Conservation (phyloP, 306 rosid species). For the Dryas alaskensis region DNA sequence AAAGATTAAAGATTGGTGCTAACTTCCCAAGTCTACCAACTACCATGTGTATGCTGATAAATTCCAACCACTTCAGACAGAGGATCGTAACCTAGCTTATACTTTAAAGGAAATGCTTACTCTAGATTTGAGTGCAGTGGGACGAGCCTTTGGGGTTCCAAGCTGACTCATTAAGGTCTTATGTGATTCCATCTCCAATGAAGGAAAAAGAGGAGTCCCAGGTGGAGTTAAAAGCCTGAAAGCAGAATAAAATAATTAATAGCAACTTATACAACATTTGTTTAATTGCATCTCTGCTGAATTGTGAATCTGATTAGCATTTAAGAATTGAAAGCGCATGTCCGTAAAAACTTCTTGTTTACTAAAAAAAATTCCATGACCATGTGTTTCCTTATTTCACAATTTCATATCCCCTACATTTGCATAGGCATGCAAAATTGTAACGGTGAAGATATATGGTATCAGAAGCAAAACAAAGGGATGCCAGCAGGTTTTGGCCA, state of each 20-base stretch:
- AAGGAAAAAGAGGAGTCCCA: constrained; percentile 96
- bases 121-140: constrained; percentile 73
- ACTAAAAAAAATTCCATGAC: background rate
- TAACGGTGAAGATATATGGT: background rate
- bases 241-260: constrained; percentile 6
- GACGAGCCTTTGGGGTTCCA: constrained; percentile 68
- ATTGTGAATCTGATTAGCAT: background rate
- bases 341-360: background rate
- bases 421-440: background rate
- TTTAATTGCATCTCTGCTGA: background rate
- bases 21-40: constrained; percentile 7
- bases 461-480: background rate
- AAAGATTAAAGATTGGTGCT: background rate
- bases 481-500: background rate
- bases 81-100: constrained; percentile 1
- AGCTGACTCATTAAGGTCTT: constrained; percentile 76
- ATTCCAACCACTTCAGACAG: background rate
- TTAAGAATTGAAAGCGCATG: constrained; percentile 5
- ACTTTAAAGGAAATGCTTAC: constrained; percentile 44
- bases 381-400: background rate
- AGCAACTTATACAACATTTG: background rate
- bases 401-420: background rate
- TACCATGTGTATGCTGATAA: constrained; percentile 3
- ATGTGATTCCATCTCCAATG: constrained; percentile 82
- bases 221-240: constrained; percentile 97